A percentile compares a stretch with the other conserved stretches of the same genome.
phyloP scores from a whole-genome alignment of 306 rosid genomes.

The Albizia julibrissin region DNA sequence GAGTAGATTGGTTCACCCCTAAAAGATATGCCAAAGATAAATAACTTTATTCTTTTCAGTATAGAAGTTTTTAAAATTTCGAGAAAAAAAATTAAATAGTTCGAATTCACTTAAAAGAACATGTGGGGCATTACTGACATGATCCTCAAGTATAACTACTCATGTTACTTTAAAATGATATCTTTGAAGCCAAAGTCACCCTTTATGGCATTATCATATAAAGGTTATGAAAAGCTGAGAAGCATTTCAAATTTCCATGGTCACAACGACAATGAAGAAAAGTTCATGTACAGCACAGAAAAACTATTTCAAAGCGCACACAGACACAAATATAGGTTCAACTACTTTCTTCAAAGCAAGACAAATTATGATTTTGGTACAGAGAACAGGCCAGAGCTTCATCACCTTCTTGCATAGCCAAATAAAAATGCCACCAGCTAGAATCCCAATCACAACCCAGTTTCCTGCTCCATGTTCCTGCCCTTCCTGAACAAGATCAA shows the following conservation, averaged over 20 bases:
- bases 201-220: neutral
- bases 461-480: conserved; percentile 83
- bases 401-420: conserved; percentile 93
- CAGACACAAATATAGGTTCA: conserved; percentile 2
- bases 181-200: neutral
- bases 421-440: conserved; percentile 90
- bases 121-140: neutral
- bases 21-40: neutral
- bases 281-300: conserved; percentile 20
- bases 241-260: neutral
- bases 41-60: neutral
- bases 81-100: neutral
- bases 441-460: conserved; percentile 90
- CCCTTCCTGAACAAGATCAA: conserved; percentile 92
- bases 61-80: neutral
- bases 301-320: neutral
- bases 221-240: neutral
- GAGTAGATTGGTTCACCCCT: neutral
- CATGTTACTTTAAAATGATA: neutral
- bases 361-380: conserved; percentile 12
- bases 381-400: conserved; percentile 24
- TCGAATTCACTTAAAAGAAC: neutral
- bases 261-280: neutral
- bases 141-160: neutral
- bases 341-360: conserved; percentile 6